A percentile compares a stretch with the other conserved stretches of the same genome.
Conservation (phyloP, 1,284 basidiomycete species). For the Irpex rosettiformis region DNA sequence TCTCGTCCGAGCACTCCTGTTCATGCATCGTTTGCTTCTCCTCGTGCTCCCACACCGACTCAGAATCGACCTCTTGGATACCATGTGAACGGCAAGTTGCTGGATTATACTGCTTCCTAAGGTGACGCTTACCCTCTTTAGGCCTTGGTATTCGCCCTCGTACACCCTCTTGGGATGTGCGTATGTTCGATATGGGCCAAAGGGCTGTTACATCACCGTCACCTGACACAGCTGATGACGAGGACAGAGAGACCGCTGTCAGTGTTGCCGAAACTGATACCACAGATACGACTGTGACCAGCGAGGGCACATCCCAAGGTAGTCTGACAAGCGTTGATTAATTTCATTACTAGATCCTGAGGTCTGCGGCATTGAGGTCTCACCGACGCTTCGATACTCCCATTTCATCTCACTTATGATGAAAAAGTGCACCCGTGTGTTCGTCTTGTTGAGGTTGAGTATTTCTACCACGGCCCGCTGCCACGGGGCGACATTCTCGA, state of each 20-base stretch:
- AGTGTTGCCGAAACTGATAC: conserved; percentile 43
- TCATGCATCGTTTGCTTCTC: conserved; percentile 17
- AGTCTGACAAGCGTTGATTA: conserved; percentile 61
- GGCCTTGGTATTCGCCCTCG: conserved; percentile 28
- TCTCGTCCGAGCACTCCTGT: conserved; percentile 13
- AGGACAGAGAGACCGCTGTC: conserved; percentile 26
- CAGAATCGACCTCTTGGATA: conserved; percentile 25
- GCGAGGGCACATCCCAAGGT: conserved; percentile 37
- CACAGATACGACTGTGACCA: conserved; percentile 28
- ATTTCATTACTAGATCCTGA: conserved; percentile 5
- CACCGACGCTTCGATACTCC: not conserved
- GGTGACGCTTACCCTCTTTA: too few relatives aligned
- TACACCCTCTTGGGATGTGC: conserved; percentile 27
- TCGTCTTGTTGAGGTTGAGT: not conserved
- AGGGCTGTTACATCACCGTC: not conserved
- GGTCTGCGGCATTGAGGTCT: not conserved
- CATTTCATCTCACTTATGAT: not conserved
- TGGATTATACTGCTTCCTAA: conserved; percentile 15
- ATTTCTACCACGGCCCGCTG: not conserved
- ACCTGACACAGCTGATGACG: conserved; percentile 18
- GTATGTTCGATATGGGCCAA: conserved; percentile 13
- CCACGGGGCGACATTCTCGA: not conserved
- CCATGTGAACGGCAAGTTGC: conserved; percentile 33
- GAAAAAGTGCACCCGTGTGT: not conserved
- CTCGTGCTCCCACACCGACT: conserved; percentile 26